A percentile compares a stretch with the other conserved stretches of the same genome.
Conservation (phyloP, 192 early-diverging fungal species). For the Entophlyctis luteolus region DNA sequence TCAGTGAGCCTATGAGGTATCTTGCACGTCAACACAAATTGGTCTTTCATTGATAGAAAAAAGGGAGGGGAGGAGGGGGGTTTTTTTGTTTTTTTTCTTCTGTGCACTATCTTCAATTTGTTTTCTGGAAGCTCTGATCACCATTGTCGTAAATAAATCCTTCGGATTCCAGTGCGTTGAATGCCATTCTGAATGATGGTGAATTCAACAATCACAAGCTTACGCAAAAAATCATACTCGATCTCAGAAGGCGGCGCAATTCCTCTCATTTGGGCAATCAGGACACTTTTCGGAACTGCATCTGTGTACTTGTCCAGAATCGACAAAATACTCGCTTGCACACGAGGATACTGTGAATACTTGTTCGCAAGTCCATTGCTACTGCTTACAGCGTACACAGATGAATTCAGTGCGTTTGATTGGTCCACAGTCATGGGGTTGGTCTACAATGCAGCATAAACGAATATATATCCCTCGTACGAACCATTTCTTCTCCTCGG, state of each 20-base stretch:
- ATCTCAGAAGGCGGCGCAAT: background rate
- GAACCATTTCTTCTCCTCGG: background rate
- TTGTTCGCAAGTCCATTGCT: background rate
- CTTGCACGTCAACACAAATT: too few species aligned
- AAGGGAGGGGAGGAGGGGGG: too few species aligned
- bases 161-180: background rate
- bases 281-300: background rate
- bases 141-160: slow-evolving; percentile 16
- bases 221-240: background rate
- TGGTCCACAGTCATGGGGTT: slow-evolving; percentile 10
- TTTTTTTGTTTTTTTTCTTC: background rate
- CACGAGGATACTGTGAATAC: slow-evolving; percentile 4
- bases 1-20: too few species aligned
- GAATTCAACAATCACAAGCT: background rate
- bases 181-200: background rate
- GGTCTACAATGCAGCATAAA: background rate
- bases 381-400: background rate
- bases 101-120: background rate
- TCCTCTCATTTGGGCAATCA: background rate
- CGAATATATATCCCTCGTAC: background rate
- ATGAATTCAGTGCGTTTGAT: slow-evolving; percentile 7
- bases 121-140: background rate
- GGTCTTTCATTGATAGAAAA: too few species aligned
- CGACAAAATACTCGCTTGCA: background rate
- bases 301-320: background rate